Conservation (phyloP, 2,329 filamentous ascomycete genomes). For the Calonectria honghensis region DNA sequence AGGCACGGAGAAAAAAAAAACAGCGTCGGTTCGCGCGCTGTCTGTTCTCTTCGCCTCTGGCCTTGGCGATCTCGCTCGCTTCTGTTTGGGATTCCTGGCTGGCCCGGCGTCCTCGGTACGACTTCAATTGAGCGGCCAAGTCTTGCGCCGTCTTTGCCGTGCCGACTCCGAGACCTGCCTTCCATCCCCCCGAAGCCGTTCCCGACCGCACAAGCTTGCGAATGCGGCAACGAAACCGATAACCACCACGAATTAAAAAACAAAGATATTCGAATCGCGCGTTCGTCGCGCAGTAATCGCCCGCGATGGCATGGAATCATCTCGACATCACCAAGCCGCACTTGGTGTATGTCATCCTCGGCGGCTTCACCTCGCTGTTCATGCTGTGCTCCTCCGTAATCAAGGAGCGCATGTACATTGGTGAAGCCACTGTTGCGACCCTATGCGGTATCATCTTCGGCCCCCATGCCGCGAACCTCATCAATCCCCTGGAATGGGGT, state of each 20-base stretch:
- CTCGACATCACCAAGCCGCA: slow-evolving; percentile 94
- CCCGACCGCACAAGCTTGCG: slow-evolving; percentile 5
- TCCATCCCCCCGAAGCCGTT: neutral
- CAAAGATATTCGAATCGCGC: slow-evolving; percentile 7
- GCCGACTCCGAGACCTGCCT: slow-evolving; percentile 31
- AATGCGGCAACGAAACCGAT: slow-evolving; percentile 24
- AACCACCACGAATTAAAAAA: slow-evolving; percentile 8
- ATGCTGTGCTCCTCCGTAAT: slow-evolving; percentile 99
- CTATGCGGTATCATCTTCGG: slow-evolving; percentile 92
- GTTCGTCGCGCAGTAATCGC: slow-evolving; percentile 14
- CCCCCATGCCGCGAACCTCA: slow-evolving; percentile 87
- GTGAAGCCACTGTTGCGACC: slow-evolving; percentile 96
- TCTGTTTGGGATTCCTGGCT: slow-evolving; percentile 33
- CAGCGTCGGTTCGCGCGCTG: slow-evolving; percentile 14
- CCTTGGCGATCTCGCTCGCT: slow-evolving; percentile 26
- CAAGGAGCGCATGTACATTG: slow-evolving; percentile 99
- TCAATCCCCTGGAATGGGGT: slow-evolving; percentile 85
- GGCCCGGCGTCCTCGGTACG: slow-evolving; percentile 38
- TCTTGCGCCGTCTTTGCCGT: slow-evolving; percentile 16
- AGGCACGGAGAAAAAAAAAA: slow-evolving; percentile 37
- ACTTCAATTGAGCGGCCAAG: slow-evolving; percentile 42
- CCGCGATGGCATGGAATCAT: slow-evolving; percentile 84
- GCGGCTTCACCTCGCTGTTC: slow-evolving; percentile 97
- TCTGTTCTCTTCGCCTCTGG: slow-evolving; percentile 13
- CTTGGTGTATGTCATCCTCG: slow-evolving; percentile 98